A percentile compares a stretch with the other conserved stretches of the same genome.
These are phyloP conservation scores for Choanephora cucurbitarum DNA, from an alignment of 371 early-diverging fungal species.

Conservation along the genomic window DNA sequence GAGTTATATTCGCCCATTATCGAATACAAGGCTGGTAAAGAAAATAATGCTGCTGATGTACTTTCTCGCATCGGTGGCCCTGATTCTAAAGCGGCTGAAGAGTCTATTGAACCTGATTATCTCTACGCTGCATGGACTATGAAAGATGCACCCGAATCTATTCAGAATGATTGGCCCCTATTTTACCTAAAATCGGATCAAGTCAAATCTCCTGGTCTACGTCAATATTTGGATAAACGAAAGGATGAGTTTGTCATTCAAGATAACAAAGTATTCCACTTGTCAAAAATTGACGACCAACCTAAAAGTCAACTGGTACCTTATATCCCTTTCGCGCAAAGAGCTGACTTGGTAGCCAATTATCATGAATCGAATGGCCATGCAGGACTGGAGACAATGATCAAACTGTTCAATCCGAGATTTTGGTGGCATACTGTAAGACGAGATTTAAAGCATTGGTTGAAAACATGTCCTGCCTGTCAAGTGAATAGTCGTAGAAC, in stretches of 20 bases:
- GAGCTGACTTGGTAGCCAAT: slow-evolving; percentile 5
- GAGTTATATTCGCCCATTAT: slow-evolving; percentile 35
- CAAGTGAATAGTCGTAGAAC: slow-evolving; percentile 11
- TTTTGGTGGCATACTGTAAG: no score
- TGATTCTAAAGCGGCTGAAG: neutral
- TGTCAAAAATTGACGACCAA: neutral
- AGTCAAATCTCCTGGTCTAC: neutral
- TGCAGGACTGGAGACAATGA: slow-evolving; percentile 6
- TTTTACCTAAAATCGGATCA: slow-evolving; percentile 3
- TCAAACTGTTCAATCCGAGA: no score
- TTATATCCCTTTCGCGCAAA: slow-evolving; percentile 4
- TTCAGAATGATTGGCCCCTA: slow-evolving; percentile 25
- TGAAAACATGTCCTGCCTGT: slow-evolving; percentile 19
- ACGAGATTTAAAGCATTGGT: slow-evolving; percentile 11
- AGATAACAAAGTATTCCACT: no score
- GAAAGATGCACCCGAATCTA: neutral
- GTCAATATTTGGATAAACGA: no score
- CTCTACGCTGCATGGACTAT: slow-evolving; percentile 12
- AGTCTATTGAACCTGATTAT: slow-evolving; percentile 20
- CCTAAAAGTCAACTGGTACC: neutral
- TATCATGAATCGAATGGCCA: slow-evolving; percentile 14
- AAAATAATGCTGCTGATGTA: slow-evolving; percentile 24
- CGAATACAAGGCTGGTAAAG: slow-evolving; percentile 27
- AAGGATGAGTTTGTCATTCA: no score
- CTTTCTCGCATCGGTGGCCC: slow-evolving; percentile 15